These are phyloP conservation scores for Globisporangium alternatum DNA, from an alignment of 352 stramenopile genomes.

Conservation along the genomic window DNA sequence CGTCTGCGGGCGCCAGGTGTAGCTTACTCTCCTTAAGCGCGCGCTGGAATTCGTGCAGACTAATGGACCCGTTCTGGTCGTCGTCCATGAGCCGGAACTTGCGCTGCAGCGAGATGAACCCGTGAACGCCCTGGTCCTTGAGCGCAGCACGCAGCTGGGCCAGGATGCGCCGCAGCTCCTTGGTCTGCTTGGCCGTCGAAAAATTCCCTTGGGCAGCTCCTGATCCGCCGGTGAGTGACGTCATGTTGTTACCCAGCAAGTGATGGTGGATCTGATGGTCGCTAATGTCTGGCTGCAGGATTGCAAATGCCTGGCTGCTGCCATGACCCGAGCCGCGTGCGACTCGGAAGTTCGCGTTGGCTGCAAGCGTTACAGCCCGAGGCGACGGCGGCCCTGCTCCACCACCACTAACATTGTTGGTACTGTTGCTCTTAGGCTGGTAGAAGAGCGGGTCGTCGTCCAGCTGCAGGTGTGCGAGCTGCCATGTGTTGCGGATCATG, in stretches of 20 bases:
- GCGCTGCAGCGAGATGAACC: slow-evolving; percentile 75
- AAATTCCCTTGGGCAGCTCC: slow-evolving; percentile 11
- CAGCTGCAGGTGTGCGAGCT: slow-evolving; percentile 26
- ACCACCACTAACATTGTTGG: background rate
- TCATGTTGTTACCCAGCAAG: background rate
- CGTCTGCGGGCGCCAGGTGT: slow-evolving; percentile 42
- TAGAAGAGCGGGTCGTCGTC: slow-evolving; percentile 1
- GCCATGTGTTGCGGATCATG: slow-evolving; percentile 88
- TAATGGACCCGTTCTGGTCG: slow-evolving; percentile 64
- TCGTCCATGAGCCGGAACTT: slow-evolving; percentile 76
- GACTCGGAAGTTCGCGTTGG: slow-evolving; percentile 16
- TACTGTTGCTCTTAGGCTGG: background rate
- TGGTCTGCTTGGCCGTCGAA: slow-evolving; percentile 43
- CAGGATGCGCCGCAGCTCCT: slow-evolving; percentile 61
- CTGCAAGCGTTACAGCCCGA: background rate
- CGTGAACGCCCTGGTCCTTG: slow-evolving; percentile 58
- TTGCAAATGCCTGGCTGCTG: slow-evolving; percentile 55
- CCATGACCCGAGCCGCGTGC: slow-evolving; percentile 37
- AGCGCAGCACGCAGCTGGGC: slow-evolving; percentile 45
- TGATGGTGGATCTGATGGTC: slow-evolving; percentile 27
- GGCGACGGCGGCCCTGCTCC: background rate
- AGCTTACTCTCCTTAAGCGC: slow-evolving; percentile 63
- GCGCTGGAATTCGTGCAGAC: slow-evolving; percentile 71
- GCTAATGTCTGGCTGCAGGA: slow-evolving; percentile 57
- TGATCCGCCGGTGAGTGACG: slow-evolving; percentile 6